Percentiles rank a stretch among this genome's conserved stretches.
These are phyloP conservation scores for Erigeron philadelphicus DNA, from an alignment of 140 eudicot genomes.

Conservation along the genomic window DNA sequence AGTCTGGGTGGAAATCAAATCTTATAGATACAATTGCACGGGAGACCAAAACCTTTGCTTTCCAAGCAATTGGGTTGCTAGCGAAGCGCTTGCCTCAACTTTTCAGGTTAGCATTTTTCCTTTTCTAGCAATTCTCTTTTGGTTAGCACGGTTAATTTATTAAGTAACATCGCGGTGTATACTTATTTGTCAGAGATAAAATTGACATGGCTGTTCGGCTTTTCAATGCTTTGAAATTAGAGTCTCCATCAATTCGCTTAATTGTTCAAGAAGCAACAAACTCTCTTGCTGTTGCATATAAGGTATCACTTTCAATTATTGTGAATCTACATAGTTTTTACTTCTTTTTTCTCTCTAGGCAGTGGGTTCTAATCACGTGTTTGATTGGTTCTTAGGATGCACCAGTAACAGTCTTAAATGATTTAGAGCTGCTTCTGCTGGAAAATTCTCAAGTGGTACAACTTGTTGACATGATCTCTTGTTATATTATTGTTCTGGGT, in stretches of 20 bases:
- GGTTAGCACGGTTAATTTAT: slow-evolving; percentile 8
- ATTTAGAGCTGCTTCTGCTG: slow-evolving; percentile 73
- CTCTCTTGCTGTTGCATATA: slow-evolving; percentile 84
- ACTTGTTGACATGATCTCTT: slow-evolving; percentile 22
- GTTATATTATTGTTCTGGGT: slow-evolving; percentile 18
- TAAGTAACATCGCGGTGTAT: slow-evolving; percentile 5
- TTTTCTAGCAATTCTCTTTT: neutral
- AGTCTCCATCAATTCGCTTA: slow-evolving; percentile 63
- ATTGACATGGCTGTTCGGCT: slow-evolving; percentile 91
- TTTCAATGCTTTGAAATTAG: slow-evolving; percentile 76
- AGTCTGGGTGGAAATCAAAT: slow-evolving; percentile 14
- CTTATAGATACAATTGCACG: slow-evolving; percentile 63
- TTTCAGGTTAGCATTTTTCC: slow-evolving; percentile 54
- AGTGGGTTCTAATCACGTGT: slow-evolving; percentile 11
- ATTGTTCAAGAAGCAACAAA: slow-evolving; percentile 86
- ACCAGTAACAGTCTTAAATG: slow-evolving; percentile 57
- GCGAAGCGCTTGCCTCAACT: slow-evolving; percentile 92
- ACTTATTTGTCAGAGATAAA: slow-evolving; percentile 56
- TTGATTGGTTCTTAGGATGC: slow-evolving; percentile 59
- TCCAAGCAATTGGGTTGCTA: slow-evolving; percentile 88
- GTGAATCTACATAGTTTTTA: slow-evolving; percentile 12
- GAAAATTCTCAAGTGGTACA: slow-evolving; percentile 77
- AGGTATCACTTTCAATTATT: slow-evolving; percentile 32
- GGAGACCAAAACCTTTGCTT: slow-evolving; percentile 79
- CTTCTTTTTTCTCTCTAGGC: slow-evolving; percentile 5